These are phyloP conservation scores for Populus nigra DNA, from an alignment of 345 rosid species.

Conservation along the genomic window DNA sequence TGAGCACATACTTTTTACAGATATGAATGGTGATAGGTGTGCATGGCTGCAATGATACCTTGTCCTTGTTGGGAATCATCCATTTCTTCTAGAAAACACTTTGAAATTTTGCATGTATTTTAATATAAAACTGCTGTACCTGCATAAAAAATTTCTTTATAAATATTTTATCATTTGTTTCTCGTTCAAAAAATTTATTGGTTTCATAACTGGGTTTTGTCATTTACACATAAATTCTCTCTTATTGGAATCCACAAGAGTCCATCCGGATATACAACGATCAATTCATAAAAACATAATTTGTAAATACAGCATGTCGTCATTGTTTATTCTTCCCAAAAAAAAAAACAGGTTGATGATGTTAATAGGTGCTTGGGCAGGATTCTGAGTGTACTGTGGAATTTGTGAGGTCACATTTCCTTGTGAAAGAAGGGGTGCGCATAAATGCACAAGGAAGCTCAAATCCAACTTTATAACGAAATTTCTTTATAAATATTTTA, in stretches of 20 bases:
- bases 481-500: neutral
- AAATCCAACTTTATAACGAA: slow-evolving; percentile 68
- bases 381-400: slow-evolving; percentile 79
- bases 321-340: neutral
- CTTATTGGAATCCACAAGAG: neutral
- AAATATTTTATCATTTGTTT: neutral
- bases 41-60: neutral
- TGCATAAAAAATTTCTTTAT: neutral
- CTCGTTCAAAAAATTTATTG: neutral
- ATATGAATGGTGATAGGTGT: neutral
- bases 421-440: slow-evolving; percentile 83
- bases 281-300: neutral
- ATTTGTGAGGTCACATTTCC: slow-evolving; percentile 95
- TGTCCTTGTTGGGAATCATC: neutral
- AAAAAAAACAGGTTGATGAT: neutral
- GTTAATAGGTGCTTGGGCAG: slow-evolving; percentile 39
- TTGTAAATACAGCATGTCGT: neutral
- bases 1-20: neutral
- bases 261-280: neutral
- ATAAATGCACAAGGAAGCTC: slow-evolving; percentile 65
- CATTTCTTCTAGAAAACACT: neutral
- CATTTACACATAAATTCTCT: neutral
- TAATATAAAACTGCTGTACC: neutral
- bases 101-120: neutral
- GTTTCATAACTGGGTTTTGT: neutral